Base-by-base conservation (phyloP, 1,139 yeast genomes). In the Kluyveromyces marxianus region DNA sequence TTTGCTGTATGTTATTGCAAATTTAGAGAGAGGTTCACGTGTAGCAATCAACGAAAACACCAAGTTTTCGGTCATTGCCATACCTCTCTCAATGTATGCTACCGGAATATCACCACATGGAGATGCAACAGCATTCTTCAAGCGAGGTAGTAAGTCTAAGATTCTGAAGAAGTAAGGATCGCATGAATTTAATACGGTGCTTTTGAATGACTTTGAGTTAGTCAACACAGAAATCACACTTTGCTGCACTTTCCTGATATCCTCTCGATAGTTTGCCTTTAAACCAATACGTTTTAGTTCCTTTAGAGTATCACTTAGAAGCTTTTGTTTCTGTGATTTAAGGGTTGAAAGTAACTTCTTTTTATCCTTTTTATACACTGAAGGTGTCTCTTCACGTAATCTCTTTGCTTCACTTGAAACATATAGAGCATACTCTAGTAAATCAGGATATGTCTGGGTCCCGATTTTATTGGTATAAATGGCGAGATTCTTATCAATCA, bases 21-120 rank as follows among this genome's bases (percentile, higher is more conserved):
- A 59, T 7, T 60, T 62, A 4, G 58, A 53, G 41, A 82, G 53
- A 3, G 82, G 77, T 14, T 66, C 64, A 53, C 86, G 71, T 28
- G 72, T 70, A 7, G 73, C 71, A 35, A 77, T 73, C 55, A 77
- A 67, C 7, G 73, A 72, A 56, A 72, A 77, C 6, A 88, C 63
- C 45, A 88, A 65, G 60, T 87, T 83, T 56, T 92, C 97, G 6
- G 80, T 70, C n/a, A 82, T 81, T 2, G 92, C 88, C 55, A 88
- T 69, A 37, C 89, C 95, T 54, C 81, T 83, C 50, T 79, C 84
- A 35, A 87, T 75, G 60, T 86, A 95, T 2, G 76, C 71, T 25
- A 75, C 74, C 2, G 96, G 94, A 25, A 88, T 80, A 57, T 89
- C 97, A 8, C 77, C 84, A 21, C 80, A 74, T 21, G 81, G 78